phyloP scores from a whole-genome alignment of 2,329 filamentous ascomycete species.

The Epichloe glyceriae region DNA sequence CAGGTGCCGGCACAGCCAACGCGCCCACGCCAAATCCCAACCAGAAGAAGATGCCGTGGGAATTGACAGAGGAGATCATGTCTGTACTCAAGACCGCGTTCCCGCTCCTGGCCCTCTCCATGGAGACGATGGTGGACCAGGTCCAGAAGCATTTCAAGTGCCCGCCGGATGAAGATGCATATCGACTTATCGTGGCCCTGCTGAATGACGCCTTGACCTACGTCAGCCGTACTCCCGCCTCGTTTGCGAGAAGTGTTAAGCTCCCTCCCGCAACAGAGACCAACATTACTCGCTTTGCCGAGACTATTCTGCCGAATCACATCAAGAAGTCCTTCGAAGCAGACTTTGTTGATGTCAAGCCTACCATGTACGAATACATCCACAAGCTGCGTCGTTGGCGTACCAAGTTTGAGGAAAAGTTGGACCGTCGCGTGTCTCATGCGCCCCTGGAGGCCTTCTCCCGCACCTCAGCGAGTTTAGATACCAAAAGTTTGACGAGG shows the following conservation, averaged over 20 bases:
- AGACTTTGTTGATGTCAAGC: conserved; percentile 93
- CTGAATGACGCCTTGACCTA: conserved; percentile 92
- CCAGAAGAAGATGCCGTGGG: conserved; percentile 77
- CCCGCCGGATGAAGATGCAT: conserved; percentile 94
- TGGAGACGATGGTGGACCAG: conserved; percentile 99
- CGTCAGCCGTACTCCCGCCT: conserved; percentile 72
- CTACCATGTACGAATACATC: conserved; percentile 97
- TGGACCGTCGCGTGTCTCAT: conserved; percentile 66
- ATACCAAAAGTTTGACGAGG: conserved; percentile 96
- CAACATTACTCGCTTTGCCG: conserved; percentile 92
- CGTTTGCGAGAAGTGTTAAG: conserved; percentile 85
- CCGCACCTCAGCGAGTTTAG: conserved; percentile 91
- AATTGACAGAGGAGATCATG: conserved; percentile 91
- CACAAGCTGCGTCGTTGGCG: conserved; percentile 92
- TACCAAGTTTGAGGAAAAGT: conserved; percentile 94
- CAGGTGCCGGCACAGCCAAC: conserved; percentile 11
- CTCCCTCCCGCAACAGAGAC: conserved; percentile 81
- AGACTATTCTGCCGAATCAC: conserved; percentile 87
- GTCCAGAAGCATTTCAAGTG: conserved; percentile 99
- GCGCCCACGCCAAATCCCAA: conserved; percentile 14
- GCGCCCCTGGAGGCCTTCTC: conserved; percentile 76
- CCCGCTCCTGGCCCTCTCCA: conserved; percentile 84
- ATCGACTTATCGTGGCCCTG: conserved; percentile 90
- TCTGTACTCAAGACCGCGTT: conserved; percentile 93
- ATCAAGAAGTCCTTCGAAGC: conserved; percentile 93